Evolutionary conservation across 139 green algal species (phyloP).

Genomic region (Medakamo hakoo): DNA sequence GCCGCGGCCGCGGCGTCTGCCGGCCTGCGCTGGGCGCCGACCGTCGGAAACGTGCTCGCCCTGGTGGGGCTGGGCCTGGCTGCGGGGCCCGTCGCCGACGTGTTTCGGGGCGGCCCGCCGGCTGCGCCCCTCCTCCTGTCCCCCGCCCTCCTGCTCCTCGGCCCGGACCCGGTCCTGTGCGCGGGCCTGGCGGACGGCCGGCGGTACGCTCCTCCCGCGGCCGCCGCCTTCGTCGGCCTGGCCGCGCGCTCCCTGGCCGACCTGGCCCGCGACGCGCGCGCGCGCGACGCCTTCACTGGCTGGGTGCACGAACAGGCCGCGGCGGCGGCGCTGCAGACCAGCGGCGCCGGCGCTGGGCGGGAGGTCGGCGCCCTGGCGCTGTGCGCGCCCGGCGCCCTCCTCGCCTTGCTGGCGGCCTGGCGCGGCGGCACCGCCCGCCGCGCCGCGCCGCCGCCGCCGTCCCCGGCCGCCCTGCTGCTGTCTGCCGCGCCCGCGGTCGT

Average conservation of each 20-base stretch:
- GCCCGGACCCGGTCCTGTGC: conserved; percentile 49
- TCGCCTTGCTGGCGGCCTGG: conserved; percentile 1
- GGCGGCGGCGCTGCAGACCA: not conserved
- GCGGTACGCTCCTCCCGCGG: conserved; percentile 50
- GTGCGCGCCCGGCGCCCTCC: not conserved
- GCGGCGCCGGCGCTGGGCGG: not conserved
- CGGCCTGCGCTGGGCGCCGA: conserved; percentile 61
- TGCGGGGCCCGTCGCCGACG: conserved; percentile 43
- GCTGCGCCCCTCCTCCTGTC: not conserved
- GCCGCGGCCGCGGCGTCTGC: conserved; percentile 30
- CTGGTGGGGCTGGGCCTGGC: conserved; percentile 46
- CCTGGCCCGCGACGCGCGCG: not conserved
- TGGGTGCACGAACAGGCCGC: too few relatives aligned
- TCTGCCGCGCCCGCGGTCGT: not conserved
- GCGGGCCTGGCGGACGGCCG: conserved; percentile 30
- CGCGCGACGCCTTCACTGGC: too few relatives aligned
- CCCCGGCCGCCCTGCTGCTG: not conserved
- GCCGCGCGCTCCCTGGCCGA: not conserved
- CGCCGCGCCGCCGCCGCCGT: not conserved
- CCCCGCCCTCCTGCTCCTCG: conserved; percentile 55
- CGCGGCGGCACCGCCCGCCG: not conserved
- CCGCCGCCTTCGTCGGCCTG: conserved; percentile 23
- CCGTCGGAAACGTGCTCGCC: conserved; percentile 56
- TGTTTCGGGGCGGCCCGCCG: conserved; percentile 10
- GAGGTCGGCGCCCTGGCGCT: not conserved